These are phyloP conservation scores for Linum tenue DNA, from an alignment of 345 rosid genomes.

Conservation along the genomic window DNA sequence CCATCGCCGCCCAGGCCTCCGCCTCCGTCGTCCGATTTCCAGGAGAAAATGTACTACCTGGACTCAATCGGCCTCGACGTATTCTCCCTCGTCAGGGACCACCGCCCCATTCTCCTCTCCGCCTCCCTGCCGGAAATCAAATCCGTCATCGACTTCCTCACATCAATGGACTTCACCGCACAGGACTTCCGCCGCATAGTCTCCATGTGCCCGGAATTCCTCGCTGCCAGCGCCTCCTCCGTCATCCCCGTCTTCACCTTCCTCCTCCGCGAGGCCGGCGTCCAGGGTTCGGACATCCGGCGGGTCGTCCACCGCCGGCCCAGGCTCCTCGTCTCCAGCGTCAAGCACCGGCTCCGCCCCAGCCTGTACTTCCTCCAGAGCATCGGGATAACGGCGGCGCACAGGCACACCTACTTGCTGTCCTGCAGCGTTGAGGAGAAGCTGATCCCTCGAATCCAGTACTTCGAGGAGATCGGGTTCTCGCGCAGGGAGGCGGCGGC, in stretches of 20 bases:
- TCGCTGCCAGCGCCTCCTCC: conserved; percentile 31
- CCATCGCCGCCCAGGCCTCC: conserved; percentile 4
- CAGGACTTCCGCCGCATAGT: conserved; percentile 56
- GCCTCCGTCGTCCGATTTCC: conserved; percentile 36
- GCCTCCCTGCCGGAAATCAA: conserved; percentile 39
- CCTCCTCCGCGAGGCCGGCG: conserved; percentile 80
- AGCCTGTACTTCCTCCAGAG: conserved; percentile 69
- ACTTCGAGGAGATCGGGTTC: conserved; percentile 57
- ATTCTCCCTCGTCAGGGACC: conserved; percentile 37
- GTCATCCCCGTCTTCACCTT: conserved; percentile 63
- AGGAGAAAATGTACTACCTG: conserved; percentile 62
- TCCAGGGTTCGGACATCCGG: conserved; percentile 41
- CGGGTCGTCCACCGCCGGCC: conserved; percentile 69
- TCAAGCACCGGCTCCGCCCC: conserved; percentile 53
- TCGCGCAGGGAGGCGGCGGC: conserved; percentile 37
- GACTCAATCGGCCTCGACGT: conserved; percentile 77
- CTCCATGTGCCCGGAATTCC: conserved; percentile 69
- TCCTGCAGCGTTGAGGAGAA: conserved; percentile 78
- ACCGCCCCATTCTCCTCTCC: conserved; percentile 46
- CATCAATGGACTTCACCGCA: conserved; percentile 45
- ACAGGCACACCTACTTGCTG: conserved; percentile 56
- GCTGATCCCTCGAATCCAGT: conserved; percentile 56
- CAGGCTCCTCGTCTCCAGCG: conserved; percentile 60
- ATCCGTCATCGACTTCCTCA: conserved; percentile 55
- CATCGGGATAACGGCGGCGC: conserved; percentile 61